Conservation (phyloP, 2,329 filamentous ascomycete species). For the Dactylellina parvicollis region DNA sequence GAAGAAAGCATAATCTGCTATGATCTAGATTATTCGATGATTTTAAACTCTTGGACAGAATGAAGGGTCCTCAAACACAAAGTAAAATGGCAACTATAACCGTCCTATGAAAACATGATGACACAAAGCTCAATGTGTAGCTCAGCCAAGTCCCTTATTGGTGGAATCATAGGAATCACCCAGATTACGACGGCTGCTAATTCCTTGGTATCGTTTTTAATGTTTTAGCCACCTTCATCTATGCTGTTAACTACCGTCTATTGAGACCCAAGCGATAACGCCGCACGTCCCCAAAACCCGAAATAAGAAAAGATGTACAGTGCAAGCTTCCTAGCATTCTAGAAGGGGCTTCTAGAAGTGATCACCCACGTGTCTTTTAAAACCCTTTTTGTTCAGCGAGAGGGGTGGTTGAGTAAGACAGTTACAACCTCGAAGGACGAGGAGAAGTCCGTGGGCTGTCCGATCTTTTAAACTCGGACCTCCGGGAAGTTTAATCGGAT, state of each 20-base stretch:
- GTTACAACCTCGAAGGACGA: no score
- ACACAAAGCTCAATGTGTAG: background rate
- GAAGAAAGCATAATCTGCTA: conserved; percentile 19
- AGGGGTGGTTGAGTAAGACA: background rate
- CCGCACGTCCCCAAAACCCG: background rate
- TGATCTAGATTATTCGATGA: background rate
- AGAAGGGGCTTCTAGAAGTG: conserved; percentile 4
- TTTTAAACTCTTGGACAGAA: no score
- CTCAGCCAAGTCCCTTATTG: background rate
- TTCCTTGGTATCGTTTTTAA: background rate
- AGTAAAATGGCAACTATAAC: background rate
- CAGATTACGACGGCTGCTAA: no score
- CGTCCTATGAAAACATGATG: background rate
- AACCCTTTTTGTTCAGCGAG: background rate
- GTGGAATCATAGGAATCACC: no score
- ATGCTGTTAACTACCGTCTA: background rate
- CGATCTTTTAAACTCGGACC: no score
- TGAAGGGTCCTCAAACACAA: background rate
- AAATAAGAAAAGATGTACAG: background rate
- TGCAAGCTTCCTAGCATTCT: background rate
- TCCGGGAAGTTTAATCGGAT: no score
- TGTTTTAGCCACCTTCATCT: conserved; percentile 1
- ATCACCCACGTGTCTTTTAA: conserved; percentile 6
- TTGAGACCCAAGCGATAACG: background rate
- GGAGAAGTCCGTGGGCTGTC: no score